Evolutionary conservation across 148 eudicot genomes (phyloP), one percentile per base, ranked within the genome.

Genomic region (Fagopyrum homotropicum): DNA sequence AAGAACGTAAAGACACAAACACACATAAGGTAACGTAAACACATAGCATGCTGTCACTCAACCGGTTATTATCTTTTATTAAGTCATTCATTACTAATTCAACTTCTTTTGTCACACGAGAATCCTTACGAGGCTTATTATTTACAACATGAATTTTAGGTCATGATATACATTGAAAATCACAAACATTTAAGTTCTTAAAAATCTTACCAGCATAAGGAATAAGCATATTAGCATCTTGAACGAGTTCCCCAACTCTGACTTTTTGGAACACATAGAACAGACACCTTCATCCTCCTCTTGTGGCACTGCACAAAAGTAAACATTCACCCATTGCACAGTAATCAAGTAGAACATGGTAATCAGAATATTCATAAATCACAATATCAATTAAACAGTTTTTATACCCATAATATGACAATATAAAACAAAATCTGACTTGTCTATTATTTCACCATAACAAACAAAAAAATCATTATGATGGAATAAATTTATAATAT

Each of bases 201-300:
- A 40, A 64, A 64, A 35, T 35, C 70, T 64, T 17, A 95, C 99
- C 99, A 45, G 96, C 99, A 85, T 95, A 95, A 83, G 99, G 99
- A 72, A 92, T 76, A 30, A 90, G 83, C 96, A 95, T 90, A 78
- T 89, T 88, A 79, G 97, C 77, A 90, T 95, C 90, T 76, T 89
- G 93, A 82, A 85, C 83, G 72, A 95, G 81, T 30, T 97, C 90
- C 22, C 99, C 99, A 77, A 95, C 82, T 83, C 97, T 87, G 50
- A 88, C 26, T 85, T 79, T 85, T 85, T 52, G 88, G 88, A 49
- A 85, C 83, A 71, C 88, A 82, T 72, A 82, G 76, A 76, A 85
- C 80, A 43, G 85, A 80, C 6, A 82, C 85, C 75, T 82, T 85
- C 79, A 85, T 63, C 82, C 69, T 85, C 45, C 88, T 80, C 79